Conservation (phyloP, 228 moss, liverwort and hornwort species). For the Sphagnum magellanicum region DNA sequence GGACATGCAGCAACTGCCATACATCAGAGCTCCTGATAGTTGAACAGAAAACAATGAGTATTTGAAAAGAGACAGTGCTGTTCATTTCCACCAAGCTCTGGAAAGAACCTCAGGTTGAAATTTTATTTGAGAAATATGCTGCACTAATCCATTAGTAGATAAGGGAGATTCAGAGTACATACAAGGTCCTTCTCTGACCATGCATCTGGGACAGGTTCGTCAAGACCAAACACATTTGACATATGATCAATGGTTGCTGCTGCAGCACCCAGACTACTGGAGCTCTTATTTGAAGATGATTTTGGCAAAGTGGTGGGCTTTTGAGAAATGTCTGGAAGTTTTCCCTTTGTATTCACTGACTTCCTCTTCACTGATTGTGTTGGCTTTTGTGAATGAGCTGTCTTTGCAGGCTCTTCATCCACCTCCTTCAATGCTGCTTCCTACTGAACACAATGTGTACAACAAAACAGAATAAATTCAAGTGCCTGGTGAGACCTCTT, state of each 20-base stretch:
- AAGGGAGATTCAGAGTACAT: slow-evolving; percentile 5
- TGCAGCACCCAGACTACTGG: slow-evolving; percentile 20
- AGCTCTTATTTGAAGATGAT: slow-evolving; percentile 17
- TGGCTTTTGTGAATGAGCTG: slow-evolving; percentile 38
- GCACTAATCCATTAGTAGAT: too few relatives aligned
- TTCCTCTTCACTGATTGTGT: slow-evolving; percentile 40
- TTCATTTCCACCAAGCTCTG: background rate
- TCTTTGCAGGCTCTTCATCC: slow-evolving; percentile 45
- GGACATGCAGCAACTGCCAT: background rate
- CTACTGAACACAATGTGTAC: slow-evolving; percentile 69
- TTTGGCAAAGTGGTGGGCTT: slow-evolving; percentile 11
- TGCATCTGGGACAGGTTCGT: slow-evolving; percentile 67
- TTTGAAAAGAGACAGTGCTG: background rate
- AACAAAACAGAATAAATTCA: slow-evolving; percentile 7
- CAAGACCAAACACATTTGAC: slow-evolving; percentile 40
- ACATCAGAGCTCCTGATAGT: background rate
- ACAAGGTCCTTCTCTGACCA: slow-evolving; percentile 94
- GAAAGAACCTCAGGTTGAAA: background rate
- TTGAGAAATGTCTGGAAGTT: slow-evolving; percentile 20
- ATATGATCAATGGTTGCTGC: slow-evolving; percentile 29
- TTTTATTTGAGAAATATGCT: too few relatives aligned
- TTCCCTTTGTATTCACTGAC: slow-evolving; percentile 20
- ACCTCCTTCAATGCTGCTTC: slow-evolving; percentile 91
- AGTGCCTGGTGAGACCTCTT: background rate
- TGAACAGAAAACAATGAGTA: background rate